These are phyloP conservation scores for Xylaria multiplex DNA, from an alignment of 2,329 filamentous ascomycete species.

Conservation along the genomic window DNA sequence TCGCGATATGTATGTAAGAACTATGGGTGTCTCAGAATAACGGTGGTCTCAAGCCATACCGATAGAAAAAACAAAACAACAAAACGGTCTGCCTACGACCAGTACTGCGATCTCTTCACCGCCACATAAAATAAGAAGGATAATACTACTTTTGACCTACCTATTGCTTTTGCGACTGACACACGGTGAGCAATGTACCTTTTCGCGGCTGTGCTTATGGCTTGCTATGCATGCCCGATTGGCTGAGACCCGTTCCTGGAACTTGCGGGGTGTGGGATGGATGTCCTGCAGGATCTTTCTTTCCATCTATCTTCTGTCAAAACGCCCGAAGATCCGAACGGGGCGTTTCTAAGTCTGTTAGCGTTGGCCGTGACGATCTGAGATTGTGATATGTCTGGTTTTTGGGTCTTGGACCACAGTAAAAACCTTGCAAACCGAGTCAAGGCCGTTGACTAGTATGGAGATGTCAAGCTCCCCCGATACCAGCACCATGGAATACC, in stretches of 20 bases:
- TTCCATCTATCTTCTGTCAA: neutral
- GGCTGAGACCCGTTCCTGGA: constrained; percentile 11
- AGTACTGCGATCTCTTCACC: neutral
- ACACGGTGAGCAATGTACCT: constrained; percentile 9
- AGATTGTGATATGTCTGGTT: neutral
- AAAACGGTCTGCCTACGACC: neutral
- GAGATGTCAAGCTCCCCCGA: neutral
- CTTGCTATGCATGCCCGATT: constrained; percentile 14
- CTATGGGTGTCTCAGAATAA: neutral
- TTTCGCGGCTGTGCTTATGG: constrained; percentile 8
- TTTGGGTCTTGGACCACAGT: neutral
- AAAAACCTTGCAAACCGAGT: too few relatives aligned
- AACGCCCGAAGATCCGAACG: constrained; percentile 11
- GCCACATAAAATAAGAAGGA: neutral
- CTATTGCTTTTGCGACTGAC: constrained; percentile 15
- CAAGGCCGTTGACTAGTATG: neutral
- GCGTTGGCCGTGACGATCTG: constrained; percentile 7
- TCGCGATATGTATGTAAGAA: neutral
- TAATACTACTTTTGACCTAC: neutral
- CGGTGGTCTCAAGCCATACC: neutral
- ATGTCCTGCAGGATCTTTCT: constrained; percentile 6
- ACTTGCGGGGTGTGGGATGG: constrained; percentile 5
- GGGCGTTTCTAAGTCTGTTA: constrained; percentile 9
- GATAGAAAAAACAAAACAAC: neutral
- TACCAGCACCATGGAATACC: neutral